phyloP scores from a whole-genome alignment of 345 rosid species.

The Hypericum perforatum region DNA sequence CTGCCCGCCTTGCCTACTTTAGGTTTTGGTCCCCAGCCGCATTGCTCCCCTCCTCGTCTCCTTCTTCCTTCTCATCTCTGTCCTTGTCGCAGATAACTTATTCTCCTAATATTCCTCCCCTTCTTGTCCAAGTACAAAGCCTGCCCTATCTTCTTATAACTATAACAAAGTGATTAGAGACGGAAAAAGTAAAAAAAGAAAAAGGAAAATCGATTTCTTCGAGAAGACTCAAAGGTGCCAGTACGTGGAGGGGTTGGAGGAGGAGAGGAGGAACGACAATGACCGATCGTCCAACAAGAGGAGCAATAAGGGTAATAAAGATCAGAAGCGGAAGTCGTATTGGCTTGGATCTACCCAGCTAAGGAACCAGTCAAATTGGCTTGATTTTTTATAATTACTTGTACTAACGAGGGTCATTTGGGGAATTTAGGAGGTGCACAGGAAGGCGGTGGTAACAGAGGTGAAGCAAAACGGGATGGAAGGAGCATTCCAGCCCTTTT shows the following conservation, averaged over 20 bases:
- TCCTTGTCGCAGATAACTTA: constrained; percentile 73
- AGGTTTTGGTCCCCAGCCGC: too few species aligned
- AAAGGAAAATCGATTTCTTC: constrained; percentile 26
- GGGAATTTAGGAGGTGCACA: constrained; percentile 31
- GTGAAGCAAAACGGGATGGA: constrained; percentile 39
- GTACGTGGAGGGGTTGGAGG: constrained; percentile 67
- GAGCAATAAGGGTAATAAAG: constrained; percentile 2
- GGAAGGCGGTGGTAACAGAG: constrained; percentile 46
- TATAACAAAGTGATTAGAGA: too few species aligned
- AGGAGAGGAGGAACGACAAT: constrained; percentile 40
- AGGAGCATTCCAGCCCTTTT: constrained; percentile 82
- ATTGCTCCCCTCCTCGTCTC: too few species aligned
- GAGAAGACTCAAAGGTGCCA: constrained; percentile 49
- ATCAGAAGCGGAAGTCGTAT: constrained; percentile 60
- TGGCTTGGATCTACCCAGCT: constrained; percentile 98
- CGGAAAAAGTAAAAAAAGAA: too few species aligned
- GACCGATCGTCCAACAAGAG: too few species aligned
- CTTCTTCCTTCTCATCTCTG: too few species aligned
- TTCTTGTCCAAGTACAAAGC: too few species aligned
- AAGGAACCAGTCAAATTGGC: constrained; percentile 74
- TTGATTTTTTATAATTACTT: constrained; percentile 2
- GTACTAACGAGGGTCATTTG: background rate
- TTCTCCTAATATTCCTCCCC: constrained; percentile 13
- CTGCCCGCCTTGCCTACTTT: too few species aligned
- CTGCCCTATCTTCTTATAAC: too few species aligned